These are phyloP conservation scores for Drechslerella stenobrocha DNA, from an alignment of 2,329 filamentous ascomycete species.

Conservation along the genomic window DNA sequence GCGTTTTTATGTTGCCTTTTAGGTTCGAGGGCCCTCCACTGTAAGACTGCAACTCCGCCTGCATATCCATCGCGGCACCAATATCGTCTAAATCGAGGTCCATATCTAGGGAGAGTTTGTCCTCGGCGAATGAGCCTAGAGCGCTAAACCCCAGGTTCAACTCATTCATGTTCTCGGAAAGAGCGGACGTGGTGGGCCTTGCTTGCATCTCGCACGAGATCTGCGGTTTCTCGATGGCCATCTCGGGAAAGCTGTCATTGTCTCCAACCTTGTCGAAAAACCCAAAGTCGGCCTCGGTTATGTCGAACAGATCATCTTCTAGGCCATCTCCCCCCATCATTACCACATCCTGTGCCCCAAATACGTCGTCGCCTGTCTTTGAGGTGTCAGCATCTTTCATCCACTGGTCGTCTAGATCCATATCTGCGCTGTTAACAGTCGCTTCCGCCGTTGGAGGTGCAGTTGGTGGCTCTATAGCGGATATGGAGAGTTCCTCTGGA, in stretches of 20 bases:
- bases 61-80: constrained; percentile 49
- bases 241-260: constrained; percentile 23
- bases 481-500: constrained; percentile 10
- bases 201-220: constrained; percentile 15
- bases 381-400: constrained; percentile 33
- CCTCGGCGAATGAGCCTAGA: constrained; percentile 25
- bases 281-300: constrained; percentile 42
- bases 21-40: not conserved
- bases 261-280: constrained; percentile 34
- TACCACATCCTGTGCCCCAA: constrained; percentile 27
- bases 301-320: constrained; percentile 42
- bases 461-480: constrained; percentile 27
- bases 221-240: constrained; percentile 25
- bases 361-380: constrained; percentile 39
- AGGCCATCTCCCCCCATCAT: constrained; percentile 11
- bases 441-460: constrained; percentile 37
- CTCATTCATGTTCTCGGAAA: constrained; percentile 48
- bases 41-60: constrained; percentile 35
- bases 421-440: constrained; percentile 32
- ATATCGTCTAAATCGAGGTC: constrained; percentile 37
- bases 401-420: constrained; percentile 45
- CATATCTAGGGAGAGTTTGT: constrained; percentile 31
- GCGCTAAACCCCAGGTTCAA: constrained; percentile 34
- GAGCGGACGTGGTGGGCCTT: constrained; percentile 28
- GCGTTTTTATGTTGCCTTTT: not conserved